Conservation (phyloP, 2,329 filamentous ascomycete genomes). For the Fusarium coffeatum region DNA sequence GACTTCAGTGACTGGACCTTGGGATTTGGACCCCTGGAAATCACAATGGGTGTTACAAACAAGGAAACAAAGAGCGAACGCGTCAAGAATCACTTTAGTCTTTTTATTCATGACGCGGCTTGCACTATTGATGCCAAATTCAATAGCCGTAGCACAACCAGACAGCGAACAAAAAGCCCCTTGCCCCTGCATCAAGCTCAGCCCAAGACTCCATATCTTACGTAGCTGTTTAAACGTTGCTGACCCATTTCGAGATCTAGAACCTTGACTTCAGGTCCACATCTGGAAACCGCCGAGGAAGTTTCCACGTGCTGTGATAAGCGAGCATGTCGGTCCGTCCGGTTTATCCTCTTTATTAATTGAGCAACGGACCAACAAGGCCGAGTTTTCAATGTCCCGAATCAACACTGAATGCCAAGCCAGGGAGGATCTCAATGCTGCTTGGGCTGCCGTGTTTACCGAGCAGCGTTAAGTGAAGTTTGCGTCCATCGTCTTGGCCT, state of each 20-base stretch:
- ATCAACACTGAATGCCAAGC: constrained; percentile 8
- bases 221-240: background rate
- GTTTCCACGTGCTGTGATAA: background rate
- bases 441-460: background rate
- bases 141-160: background rate
- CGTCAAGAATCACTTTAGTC: background rate
- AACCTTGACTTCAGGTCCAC: background rate
- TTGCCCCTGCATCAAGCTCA: background rate
- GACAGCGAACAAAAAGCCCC: background rate
- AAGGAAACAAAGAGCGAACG: background rate
- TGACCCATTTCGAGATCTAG: background rate
- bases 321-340: background rate
- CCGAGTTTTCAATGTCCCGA: background rate
- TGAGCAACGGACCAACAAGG: background rate
- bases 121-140: too few species aligned
- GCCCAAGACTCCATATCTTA: background rate
- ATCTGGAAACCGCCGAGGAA: background rate
- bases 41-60: background rate
- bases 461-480: constrained; percentile 6
- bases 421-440: constrained; percentile 18
- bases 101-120: background rate
- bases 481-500: background rate
- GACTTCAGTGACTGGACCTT: background rate
- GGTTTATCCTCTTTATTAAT: background rate
- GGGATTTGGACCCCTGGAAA: background rate